Base-by-base conservation (phyloP, 176 grass and related monocot species). In the Cenchrus purpureus region DNA sequence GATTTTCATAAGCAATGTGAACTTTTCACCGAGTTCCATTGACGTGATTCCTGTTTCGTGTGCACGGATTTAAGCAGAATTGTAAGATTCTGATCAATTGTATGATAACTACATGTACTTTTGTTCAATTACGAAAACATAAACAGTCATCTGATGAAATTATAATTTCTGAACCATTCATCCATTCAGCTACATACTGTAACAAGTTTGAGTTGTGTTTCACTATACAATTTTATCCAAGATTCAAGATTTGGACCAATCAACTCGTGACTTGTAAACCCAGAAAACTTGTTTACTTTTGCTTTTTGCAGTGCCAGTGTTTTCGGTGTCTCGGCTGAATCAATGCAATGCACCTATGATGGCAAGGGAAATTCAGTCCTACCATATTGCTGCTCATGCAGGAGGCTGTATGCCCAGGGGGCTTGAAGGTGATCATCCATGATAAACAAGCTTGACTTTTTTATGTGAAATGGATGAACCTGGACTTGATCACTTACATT, bases 341-440 rank as follows among this genome's bases (percentile, higher is more conserved):
- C 91, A 8, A 98, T 98, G 96, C 96, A 98, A 59, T 98, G 91
- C 75, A 89, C 59, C 44, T 92, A 90, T 14, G 93, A 95, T 58
- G 83, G 89, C 25, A 98, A 92, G 76, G 89, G 96, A 22, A 98
- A 95, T 80, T 95, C 93, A 3, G 91, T 98, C 15, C 96, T 10
- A 98, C 96, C 12, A 98, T 98, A 88, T 82, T 95, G 60, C 62
- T 98, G 37, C 96, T 89, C 19, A 92, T 98, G 96, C 93, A 98
- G 73, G 91, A 95, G 89, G 79, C 60, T 98, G 80, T 98, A 95
- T 90, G 77, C 68, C 25, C 96, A 95, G 81, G 91, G 65, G 91
- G 96, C 25, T 83, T 98, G 25, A 95, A 98, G 82, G 82, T 78
- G 52, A 54, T 48, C 53, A 51, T 61, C 28, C 29, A 61, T 77